Evolutionary conservation across 176 grass and related monocot species (phyloP).

Genomic region (Microstegium vimineum): DNA sequence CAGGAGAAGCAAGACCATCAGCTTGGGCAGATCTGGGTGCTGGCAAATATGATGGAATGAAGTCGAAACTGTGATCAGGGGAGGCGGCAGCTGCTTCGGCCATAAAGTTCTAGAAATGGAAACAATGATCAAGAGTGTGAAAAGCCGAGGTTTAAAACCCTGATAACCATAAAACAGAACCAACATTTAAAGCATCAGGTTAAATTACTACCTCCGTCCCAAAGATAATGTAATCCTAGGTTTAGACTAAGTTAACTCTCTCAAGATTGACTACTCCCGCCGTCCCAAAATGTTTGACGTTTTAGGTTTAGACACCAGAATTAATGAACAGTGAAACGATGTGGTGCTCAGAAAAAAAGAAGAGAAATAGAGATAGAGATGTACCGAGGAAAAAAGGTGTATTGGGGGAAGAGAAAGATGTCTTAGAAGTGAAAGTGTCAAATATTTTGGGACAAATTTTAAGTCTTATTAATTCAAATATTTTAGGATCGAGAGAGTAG

Average conservation of each 20-base stretch:
- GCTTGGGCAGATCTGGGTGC: slow-evolving; percentile 19
- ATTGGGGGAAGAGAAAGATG: not conserved
- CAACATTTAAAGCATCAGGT: not conserved
- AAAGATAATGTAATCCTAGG: no score
- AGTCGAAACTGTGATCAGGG: slow-evolving; percentile 41
- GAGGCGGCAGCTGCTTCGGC: slow-evolving; percentile 34
- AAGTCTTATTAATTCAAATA: no score
- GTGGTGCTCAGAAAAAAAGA: not conserved
- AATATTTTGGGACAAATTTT: no score
- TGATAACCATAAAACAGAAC: not conserved
- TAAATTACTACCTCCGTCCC: not conserved
- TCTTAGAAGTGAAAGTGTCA: not conserved
- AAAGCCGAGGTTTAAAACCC: not conserved
- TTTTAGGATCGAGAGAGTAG: not conserved
- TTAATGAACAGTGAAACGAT: not conserved
- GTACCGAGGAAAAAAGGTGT: not conserved
- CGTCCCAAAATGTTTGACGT: not conserved
- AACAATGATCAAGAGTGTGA: slow-evolving; percentile 9
- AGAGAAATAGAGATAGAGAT: not conserved
- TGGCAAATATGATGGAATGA: slow-evolving; percentile 44
- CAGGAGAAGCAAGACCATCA: slow-evolving; percentile 2
- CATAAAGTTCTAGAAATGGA: slow-evolving; percentile 45
- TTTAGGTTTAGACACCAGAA: not conserved
- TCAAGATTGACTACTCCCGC: not conserved
- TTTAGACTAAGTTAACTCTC: no score